Base-by-base conservation (phyloP, 1,284 basidiomycete genomes). In the Xanthoconium separans region DNA sequence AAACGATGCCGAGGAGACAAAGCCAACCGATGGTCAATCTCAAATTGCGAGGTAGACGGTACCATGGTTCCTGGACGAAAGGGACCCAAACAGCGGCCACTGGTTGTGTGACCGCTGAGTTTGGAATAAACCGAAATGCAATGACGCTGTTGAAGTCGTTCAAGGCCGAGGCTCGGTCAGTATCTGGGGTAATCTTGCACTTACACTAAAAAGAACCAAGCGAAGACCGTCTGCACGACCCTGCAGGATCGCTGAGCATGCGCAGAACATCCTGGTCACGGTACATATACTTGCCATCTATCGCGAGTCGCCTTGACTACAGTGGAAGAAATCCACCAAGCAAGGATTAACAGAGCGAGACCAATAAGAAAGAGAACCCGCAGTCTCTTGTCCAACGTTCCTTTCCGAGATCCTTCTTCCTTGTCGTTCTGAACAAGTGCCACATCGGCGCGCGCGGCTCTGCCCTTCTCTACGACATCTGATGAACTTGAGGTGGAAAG, bases 261-360 rank as follows among this genome's bases (percentile, higher is more conserved):
- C 30, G 36, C 11, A 20, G 46, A 37, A 49, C 22, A 55, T 40
- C 24, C 6, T 16, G 18, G 48, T 37, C 55, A 53, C 34, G 12
- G 37, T 45, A 53, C n/a, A n/a, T n/a, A n/a, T 44, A 58, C 67
- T 54, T 69, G 82, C 89, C 89, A 92, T 73, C 87, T 77, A 71
- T 82, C 83, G 41, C 90, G 80, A 6, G 90, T 92, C 15, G 77
- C 82, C 53, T 74, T 64, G 44, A 92, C 72, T 22, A 90, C 66
- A 1, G 81, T 90, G 6, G 89, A 70, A 56, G 83, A 86, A 47
- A 91, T 83, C 90, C 90, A 93, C 90, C 90, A 91, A 43, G 80
- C 88, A 44, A 91, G 72, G 58, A 91, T 89, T 43, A 85, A 65
- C 20, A 75, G 66, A 11, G 83, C 85, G 1, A 84, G 56, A n/a